Base-by-base conservation (phyloP, 2,329 filamentous ascomycete genomes). In the Septoria linicola region DNA sequence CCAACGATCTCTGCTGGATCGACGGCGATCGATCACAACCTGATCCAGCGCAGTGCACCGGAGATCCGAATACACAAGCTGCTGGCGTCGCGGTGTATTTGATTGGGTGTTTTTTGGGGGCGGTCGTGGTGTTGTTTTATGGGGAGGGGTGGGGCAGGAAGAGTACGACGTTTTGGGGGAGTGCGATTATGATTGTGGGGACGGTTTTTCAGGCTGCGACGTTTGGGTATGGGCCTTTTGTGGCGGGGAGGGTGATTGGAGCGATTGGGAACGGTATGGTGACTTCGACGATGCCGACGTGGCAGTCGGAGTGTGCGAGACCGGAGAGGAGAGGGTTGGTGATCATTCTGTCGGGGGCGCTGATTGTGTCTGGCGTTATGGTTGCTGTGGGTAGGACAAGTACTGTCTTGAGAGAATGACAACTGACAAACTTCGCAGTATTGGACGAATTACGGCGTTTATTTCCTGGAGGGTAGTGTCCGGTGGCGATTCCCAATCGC, bases 341-440 rank as follows among this genome's bases (percentile, higher is more conserved):
- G 60, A 71, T 76, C 51, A 74, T 75, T 70, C 72, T 75, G 8
- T 70, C 73, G 27, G 71, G 73, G 34, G 73, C 73, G 50, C 72
- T 74, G 58, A 73, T 41, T 41, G 39, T 41, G 70, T 17, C 72
- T 73, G 53, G 74, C 73, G 63, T 96, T 91, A 36, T 90, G 91
- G 35, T 89, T 91, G 3, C 91, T 96, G 66, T 96, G 93, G 70
- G 42, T 45, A 13, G 17, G 13, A 7, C 11, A 5, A 14, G 8
- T 13, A 13, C 2, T 72, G 69, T 49, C 76, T n/a, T n/a, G 79
- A 0, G 76, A 74, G 59, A 82, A 81, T 63, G 76, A 80, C 57
- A 81, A 81, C 57, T 74, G 34, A 78, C 73, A 3, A 61, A 73
- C 20, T 76, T 79, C 43, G 75, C 76, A 41, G 3, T 77, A 76